A percentile compares a stretch with the other conserved stretches of the same genome.
These are phyloP conservation scores for Lanzia echinophila DNA, from an alignment of 2,329 filamentous ascomycete genomes.

Conservation along the genomic window DNA sequence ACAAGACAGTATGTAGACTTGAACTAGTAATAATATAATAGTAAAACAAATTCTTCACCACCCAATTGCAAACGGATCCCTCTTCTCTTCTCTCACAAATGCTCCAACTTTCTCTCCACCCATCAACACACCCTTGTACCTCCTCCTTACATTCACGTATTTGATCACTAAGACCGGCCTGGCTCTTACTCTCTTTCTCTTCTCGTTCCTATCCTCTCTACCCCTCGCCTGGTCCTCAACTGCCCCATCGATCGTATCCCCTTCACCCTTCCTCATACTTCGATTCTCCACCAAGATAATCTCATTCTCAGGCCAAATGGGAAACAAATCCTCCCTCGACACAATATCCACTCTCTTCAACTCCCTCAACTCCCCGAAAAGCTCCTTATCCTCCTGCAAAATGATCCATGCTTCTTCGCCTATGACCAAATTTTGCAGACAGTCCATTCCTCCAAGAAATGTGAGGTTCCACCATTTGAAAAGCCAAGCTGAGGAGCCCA, in stretches of 20 bases:
- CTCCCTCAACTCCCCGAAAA: neutral
- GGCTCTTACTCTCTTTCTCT: neutral
- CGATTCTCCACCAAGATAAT: neutral
- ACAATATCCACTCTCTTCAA: conserved; percentile 1
- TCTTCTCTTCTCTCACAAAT: conserved; percentile 1
- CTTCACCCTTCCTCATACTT: neutral
- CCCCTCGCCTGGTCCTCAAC: neutral
- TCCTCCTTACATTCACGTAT: neutral
- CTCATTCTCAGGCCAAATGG: neutral
- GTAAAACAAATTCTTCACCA: neutral
- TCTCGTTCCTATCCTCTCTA: neutral
- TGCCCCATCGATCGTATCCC: too few species aligned
- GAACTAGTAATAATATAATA: too few species aligned
- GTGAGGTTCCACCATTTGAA: neutral
- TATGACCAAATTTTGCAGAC: neutral
- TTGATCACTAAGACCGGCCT: too few species aligned
- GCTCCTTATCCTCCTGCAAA: neutral
- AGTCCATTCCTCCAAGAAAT: neutral
- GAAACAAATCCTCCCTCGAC: neutral
- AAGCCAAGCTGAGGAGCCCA: neutral
- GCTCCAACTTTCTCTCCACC: neutral
- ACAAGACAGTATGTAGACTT: too few species aligned
- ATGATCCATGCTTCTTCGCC: neutral
- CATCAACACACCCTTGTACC: neutral
- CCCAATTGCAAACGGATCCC: neutral